phyloP scores from a whole-genome alignment of 495 filamentous ascomycete genomes.

The Tuber borchii region DNA sequence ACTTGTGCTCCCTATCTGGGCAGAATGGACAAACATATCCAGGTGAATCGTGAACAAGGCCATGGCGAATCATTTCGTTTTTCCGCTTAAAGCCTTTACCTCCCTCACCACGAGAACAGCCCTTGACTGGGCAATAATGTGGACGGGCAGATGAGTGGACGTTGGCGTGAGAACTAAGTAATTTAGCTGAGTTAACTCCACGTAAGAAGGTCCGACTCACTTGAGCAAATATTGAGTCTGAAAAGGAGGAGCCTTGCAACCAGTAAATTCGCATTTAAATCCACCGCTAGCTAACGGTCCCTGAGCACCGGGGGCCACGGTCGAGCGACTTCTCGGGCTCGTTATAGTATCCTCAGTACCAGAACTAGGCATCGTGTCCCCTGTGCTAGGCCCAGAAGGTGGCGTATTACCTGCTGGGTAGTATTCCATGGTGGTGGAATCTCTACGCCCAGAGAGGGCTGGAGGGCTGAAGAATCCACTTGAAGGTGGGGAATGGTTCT shows the following conservation, averaged over 20 bases:
- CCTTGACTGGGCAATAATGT: slow-evolving; percentile 80
- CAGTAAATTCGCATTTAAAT: slow-evolving; percentile 56
- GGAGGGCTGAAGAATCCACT: slow-evolving; percentile 32
- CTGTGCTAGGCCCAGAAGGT: slow-evolving; percentile 39
- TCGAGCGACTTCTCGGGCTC: slow-evolving; percentile 26
- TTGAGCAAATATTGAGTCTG: slow-evolving; percentile 83
- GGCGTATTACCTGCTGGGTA: slow-evolving; percentile 31
- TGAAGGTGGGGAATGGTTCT: slow-evolving; percentile 13
- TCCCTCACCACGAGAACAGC: slow-evolving; percentile 69
- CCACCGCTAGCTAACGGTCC: slow-evolving; percentile 35
- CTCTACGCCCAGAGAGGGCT: slow-evolving; percentile 28
- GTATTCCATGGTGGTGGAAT: slow-evolving; percentile 30
- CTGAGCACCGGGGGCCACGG: slow-evolving; percentile 31
- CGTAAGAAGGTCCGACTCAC: slow-evolving; percentile 47
- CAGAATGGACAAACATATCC: slow-evolving; percentile 98
- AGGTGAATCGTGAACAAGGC: slow-evolving; percentile 87
- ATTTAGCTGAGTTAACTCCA: slow-evolving; percentile 39
- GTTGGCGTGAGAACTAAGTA: slow-evolving; percentile 87
- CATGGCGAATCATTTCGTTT: slow-evolving; percentile 98
- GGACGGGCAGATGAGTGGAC: slow-evolving; percentile 86
- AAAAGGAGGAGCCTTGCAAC: slow-evolving; percentile 78
- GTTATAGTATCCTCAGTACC: slow-evolving; percentile 37
- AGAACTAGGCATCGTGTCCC: slow-evolving; percentile 38
- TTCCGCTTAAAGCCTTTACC: slow-evolving; percentile 98
- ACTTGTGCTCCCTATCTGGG: slow-evolving; percentile 90